Base-by-base conservation (phyloP, 192 early-diverging fungal species). In the Coemansia sp. region DNA sequence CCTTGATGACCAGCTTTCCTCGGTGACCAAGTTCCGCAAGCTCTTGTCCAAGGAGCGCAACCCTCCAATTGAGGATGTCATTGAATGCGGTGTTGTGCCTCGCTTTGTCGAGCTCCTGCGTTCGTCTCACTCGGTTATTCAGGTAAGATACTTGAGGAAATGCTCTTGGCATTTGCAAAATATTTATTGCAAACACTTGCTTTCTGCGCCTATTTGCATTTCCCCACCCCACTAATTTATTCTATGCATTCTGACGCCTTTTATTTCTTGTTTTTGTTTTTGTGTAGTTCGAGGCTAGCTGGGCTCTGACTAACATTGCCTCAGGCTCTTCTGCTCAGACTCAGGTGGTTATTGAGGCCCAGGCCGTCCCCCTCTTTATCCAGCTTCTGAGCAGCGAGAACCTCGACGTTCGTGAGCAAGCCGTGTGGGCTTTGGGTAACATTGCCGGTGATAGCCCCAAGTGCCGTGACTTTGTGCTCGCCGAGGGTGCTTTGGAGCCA, bases 281-380 rank as follows among this genome's bases (percentile, higher is more conserved):
- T 79, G 91, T 71, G 51, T 83, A 83, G 95, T 99, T 99, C 82
- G 97, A 99, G 80, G 94, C 97, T 51, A 95, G 95, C 24, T 99
- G 97, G 97, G 97, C 97, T 19, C 85, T 99, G 75, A 99, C 97
- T 69, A 99, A 99, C 85, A 99, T 99, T 80, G 97, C 97, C 9
- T 98, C 96, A 0, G 97, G 97, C 42, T 91, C 94, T 10, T 94
- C 95, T 8, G 74, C 88, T 68, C 96, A 99, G 84, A 99, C 97
- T 12, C 87, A 94, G 80, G 91, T 91, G 59, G 95, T 98, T 10
- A 95, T 98, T 64, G 89, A 95, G n/a, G 82, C 89, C 55, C 91
- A 92, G 48, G 96, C 97, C 15, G 93, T 99, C 22, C 95, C 94
- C 50, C 84, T 91, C 41, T 99, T 99, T 74, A 89, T 97, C 55